A percentile compares a stretch with the other conserved stretches of the same genome.
These are phyloP conservation scores for Phyllosticta citriasiana DNA, from an alignment of 2,329 filamentous ascomycete species.

Conservation along the genomic window DNA sequence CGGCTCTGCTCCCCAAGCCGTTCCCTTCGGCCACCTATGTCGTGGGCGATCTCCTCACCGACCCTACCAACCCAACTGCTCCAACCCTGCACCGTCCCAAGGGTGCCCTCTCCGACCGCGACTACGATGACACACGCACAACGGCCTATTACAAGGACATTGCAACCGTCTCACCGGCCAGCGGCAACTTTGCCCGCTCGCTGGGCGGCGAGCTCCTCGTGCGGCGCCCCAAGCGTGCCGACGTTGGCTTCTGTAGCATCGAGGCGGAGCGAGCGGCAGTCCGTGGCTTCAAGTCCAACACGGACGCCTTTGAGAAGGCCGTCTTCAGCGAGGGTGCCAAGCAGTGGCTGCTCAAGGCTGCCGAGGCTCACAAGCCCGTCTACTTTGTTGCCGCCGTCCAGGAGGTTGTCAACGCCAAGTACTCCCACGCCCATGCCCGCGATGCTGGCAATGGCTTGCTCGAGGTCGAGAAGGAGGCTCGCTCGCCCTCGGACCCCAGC, in stretches of 20 bases:
- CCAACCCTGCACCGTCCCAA: constrained; percentile 1
- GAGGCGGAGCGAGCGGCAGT: constrained; percentile 1
- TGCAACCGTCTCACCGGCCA: constrained; percentile 3
- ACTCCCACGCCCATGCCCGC: background rate
- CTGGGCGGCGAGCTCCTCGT: constrained; percentile 8
- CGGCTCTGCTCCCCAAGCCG: background rate
- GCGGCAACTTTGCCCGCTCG: constrained; percentile 7
- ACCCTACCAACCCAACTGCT: background rate
- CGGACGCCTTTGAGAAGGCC: constrained; percentile 1
- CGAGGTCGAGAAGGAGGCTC: background rate
- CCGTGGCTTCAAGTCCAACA: constrained; percentile 3
- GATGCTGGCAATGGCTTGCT: constrained; percentile 8
- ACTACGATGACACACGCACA: constrained; percentile 9
- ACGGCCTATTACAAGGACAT: constrained; percentile 10
- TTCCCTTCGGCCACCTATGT: constrained; percentile 5
- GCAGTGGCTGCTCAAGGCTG: constrained; percentile 2
- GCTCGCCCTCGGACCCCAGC: background rate
- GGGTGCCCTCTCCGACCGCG: background rate
- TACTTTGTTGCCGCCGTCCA: constrained; percentile 5
- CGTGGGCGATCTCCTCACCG: constrained; percentile 5
- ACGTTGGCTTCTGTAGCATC: constrained; percentile 7
- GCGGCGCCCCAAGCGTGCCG: background rate
- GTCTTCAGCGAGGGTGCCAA: background rate
- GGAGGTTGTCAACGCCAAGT: constrained; percentile 6
- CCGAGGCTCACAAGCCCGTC: background rate